phyloP scores from a whole-genome alignment of 257 asterid genomes.

The Solanum paucissectum region DNA sequence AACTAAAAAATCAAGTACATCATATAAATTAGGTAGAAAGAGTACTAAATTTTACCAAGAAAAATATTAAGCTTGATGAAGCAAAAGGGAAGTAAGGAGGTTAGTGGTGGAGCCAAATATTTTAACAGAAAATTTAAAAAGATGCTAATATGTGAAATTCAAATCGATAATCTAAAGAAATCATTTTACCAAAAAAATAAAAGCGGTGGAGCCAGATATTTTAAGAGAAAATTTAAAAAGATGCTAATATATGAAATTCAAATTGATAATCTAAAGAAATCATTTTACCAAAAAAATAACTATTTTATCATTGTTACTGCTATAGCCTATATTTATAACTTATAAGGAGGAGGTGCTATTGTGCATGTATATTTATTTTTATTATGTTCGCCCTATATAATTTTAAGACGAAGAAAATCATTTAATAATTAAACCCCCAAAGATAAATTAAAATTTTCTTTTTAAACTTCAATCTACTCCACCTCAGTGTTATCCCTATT shows the following conservation, averaged over 20 bases:
- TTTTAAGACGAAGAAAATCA: not conserved
- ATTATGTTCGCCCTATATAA: not conserved
- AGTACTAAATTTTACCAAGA: not conserved
- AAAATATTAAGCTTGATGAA: not conserved
- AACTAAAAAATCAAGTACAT: no score
- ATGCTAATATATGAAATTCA: not conserved
- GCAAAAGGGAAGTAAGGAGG: not conserved
- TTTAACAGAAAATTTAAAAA: not conserved
- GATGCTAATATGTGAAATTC: not conserved
- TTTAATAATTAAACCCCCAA: not conserved
- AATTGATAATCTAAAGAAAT: not conserved
- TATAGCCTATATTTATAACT: not conserved
- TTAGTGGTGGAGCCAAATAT: accelerated
- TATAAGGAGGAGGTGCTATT: not conserved
- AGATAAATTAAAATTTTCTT: not conserved
- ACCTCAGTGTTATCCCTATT: not conserved
- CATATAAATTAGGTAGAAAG: no score
- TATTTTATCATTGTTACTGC: not conserved
- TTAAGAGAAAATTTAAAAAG: not conserved
- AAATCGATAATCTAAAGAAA: not conserved
- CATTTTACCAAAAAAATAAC: not conserved
- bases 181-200: not conserved
- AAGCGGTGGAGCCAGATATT: not conserved
- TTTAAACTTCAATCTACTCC: not conserved
- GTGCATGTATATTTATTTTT: not conserved